Percentiles rank a stretch among this genome's conserved stretches.
These are phyloP conservation scores for Schizochytrium sp. DNA, from an alignment of 108 stramenopile genomes.

Conservation along the genomic window DNA sequence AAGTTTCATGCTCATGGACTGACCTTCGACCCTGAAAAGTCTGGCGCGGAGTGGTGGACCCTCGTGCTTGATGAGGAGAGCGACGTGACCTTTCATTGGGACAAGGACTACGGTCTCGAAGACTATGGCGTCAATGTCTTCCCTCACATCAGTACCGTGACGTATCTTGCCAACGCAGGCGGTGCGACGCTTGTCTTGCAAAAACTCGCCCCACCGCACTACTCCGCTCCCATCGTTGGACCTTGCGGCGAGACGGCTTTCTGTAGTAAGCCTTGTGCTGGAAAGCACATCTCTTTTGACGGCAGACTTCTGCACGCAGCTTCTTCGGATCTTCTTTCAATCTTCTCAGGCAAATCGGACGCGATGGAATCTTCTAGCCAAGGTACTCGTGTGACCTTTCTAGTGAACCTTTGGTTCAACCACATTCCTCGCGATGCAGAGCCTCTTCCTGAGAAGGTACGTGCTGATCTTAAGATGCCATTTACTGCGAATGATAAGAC, in stretches of 20 bases:
- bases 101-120: conserved; percentile 65
- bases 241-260: conserved; percentile 13
- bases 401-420: conserved; percentile 88
- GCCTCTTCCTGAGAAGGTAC: neutral
- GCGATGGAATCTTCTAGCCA: conserved; percentile 4
- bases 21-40: conserved; percentile 17
- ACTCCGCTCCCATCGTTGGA: conserved; percentile 4
- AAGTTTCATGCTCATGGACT: conserved; percentile 38
- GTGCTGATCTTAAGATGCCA: neutral
- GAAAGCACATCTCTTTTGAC: conserved; percentile 89
- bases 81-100: conserved; percentile 66
- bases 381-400: conserved; percentile 80
- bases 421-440: conserved; percentile 66
- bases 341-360: conserved; percentile 26
- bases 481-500: neutral
- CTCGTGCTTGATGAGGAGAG: conserved; percentile 64
- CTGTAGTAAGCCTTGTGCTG: conserved; percentile 69
- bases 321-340: conserved; percentile 72
- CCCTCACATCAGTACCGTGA: conserved; percentile 64
- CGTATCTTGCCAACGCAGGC: conserved; percentile 60
- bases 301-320: conserved; percentile 89
- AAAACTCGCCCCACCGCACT: neutral
- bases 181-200: conserved; percentile 63
- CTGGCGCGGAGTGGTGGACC: conserved; percentile 69
- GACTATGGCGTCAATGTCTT: conserved; percentile 64